Percentiles rank a stretch among this genome's conserved stretches.
phyloP scores from a whole-genome alignment of 345 rosid genomes.

The Eucalyptus cloeziana region DNA sequence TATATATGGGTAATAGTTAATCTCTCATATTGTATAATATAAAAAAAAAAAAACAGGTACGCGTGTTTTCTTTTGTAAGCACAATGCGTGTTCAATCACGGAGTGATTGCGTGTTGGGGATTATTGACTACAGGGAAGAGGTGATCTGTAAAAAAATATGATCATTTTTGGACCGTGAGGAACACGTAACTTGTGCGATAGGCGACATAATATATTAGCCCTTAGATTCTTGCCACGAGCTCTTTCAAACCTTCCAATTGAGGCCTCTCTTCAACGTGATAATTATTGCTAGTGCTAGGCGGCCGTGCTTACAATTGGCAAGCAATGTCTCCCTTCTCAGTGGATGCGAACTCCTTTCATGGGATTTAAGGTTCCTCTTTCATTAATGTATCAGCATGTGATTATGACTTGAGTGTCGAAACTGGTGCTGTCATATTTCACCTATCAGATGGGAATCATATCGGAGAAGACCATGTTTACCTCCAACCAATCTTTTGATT shows the following conservation, averaged over 20 bases:
- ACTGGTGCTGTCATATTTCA: not conserved
- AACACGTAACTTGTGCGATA: not conserved
- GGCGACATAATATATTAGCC: not conserved
- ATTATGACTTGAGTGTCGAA: not conserved
- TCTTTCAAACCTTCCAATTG: not conserved
- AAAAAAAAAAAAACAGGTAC: no score
- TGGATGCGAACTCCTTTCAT: not conserved
- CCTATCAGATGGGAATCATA: not conserved
- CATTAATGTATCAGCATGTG: not conserved
- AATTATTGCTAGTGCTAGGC: not conserved
- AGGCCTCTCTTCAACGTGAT: not conserved
- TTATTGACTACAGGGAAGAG: not conserved
- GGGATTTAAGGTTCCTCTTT: not conserved
- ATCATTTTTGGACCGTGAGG: not conserved
- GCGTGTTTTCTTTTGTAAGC: not conserved
- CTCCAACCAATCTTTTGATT: not conserved
- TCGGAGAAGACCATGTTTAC: not conserved
- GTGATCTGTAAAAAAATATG: not conserved
- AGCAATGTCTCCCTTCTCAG: not conserved
- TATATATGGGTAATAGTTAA: not conserved
- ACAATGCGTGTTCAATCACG: not conserved
- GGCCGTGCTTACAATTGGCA: not conserved
- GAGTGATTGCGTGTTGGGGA: not conserved
- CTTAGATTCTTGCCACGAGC: not conserved
- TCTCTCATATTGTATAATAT: not conserved